Conservation (phyloP, 352 stramenopile genomes). For the Globisporangium yorkense region DNA sequence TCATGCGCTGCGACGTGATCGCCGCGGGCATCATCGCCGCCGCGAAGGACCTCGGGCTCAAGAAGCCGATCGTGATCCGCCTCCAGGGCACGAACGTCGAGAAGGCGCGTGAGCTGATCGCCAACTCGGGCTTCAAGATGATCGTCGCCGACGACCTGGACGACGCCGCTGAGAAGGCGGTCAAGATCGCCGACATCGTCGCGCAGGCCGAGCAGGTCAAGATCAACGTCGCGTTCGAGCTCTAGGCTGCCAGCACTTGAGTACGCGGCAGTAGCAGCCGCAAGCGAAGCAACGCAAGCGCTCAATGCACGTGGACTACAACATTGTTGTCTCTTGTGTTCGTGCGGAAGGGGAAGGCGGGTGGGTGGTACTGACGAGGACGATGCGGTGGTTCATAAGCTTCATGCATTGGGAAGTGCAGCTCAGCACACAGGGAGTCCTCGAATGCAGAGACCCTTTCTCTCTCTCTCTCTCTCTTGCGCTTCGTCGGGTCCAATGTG, state of each 20-base stretch:
- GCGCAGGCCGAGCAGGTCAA: conserved; percentile 65
- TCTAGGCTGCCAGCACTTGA: conserved; percentile 27
- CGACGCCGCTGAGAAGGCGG: conserved; percentile 93
- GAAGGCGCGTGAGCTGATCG: conserved; percentile 91
- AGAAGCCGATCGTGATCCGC: conserved; percentile 98
- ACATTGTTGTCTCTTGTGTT: background rate
- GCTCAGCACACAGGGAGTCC: background rate
- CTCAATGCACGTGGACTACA: background rate
- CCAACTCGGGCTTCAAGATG: conserved; percentile 91
- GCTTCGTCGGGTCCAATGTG: too few relatives aligned
- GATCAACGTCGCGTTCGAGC: conserved; percentile 67
- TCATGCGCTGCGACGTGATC: conserved; percentile 99
- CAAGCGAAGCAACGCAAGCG: background rate
- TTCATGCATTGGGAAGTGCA: background rate
- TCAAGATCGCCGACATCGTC: conserved; percentile 87
- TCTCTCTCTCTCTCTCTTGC: background rate
- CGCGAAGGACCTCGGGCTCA: conserved; percentile 93
- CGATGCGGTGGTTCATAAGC: background rate
- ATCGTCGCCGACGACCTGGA: conserved; percentile 94
- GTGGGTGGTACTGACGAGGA: too few relatives aligned
- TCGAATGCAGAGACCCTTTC: background rate
- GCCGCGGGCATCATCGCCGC: conserved; percentile 95
- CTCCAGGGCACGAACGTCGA: conserved; percentile 98
- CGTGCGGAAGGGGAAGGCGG: too few relatives aligned
- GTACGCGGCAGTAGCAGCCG: too few relatives aligned